Conservation (phyloP, 805 yeast species). For the Candida nitratophila region DNA sequence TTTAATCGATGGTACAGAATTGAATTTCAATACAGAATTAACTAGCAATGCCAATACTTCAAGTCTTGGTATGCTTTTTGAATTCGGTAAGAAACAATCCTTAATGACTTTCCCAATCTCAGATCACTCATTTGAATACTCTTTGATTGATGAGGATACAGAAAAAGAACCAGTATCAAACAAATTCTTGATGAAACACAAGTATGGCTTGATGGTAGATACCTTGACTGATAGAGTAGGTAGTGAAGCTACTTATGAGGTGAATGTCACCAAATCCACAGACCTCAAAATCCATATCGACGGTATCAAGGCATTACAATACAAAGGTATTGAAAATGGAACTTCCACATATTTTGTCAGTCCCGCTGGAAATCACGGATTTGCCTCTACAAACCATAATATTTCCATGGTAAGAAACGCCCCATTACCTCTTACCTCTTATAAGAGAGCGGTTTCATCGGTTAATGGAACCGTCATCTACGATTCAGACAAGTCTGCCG, state of each 20-base stretch:
- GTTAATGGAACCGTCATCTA: slow-evolving; percentile 22
- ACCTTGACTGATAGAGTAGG: slow-evolving; percentile 15
- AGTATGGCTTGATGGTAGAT: slow-evolving; percentile 25
- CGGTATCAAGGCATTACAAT: slow-evolving; percentile 17
- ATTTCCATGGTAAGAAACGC: slow-evolving; percentile 18
- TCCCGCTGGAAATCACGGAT: slow-evolving; percentile 40
- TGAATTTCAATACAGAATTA: slow-evolving; percentile 24
- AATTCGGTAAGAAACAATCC: slow-evolving; percentile 34
- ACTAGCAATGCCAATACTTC: slow-evolving; percentile 25
- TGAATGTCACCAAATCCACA: slow-evolving; percentile 19
- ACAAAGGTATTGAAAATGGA: slow-evolving; percentile 33
- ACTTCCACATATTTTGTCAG: slow-evolving; percentile 35
- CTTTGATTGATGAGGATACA: neutral
- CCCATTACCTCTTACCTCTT: slow-evolving; percentile 16
- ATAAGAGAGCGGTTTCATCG: slow-evolving; percentile 25
- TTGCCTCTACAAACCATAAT: slow-evolving; percentile 30
- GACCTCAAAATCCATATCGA: slow-evolving; percentile 11
- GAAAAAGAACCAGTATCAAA: neutral
- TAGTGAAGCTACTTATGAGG: slow-evolving; percentile 21
- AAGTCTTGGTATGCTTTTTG: slow-evolving; percentile 31
- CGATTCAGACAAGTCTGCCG: slow-evolving; percentile 10
- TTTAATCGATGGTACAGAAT: slow-evolving; percentile 30
- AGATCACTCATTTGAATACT: neutral
- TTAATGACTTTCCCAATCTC: slow-evolving; percentile 7
- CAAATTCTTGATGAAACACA: slow-evolving; percentile 3